A percentile compares a stretch with the other conserved stretches of the same genome.
Conservation (phyloP, 73 alveolate species). For the Breviolum minutum region DNA sequence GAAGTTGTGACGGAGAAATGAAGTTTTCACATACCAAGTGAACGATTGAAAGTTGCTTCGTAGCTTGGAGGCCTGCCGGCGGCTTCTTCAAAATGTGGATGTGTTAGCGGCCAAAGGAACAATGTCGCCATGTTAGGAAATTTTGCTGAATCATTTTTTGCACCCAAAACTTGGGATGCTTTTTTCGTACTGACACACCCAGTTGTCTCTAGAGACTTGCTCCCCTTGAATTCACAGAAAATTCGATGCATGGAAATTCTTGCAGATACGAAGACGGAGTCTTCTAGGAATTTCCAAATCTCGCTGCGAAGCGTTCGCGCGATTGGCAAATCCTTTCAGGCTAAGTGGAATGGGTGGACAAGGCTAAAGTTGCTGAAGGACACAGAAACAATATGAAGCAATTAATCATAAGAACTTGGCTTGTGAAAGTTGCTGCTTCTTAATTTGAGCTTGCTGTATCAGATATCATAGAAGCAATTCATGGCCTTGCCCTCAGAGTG, state of each 20-base stretch:
- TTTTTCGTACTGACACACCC: background rate
- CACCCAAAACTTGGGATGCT: conserved; percentile 32
- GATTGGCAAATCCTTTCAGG: background rate
- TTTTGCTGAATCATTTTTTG: background rate
- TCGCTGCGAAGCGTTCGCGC: conserved; percentile 82
- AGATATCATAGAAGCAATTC: no score
- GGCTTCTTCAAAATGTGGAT: conserved; percentile 40
- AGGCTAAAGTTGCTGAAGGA: no score
- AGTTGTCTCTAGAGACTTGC: no score
- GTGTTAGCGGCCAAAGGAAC: conserved; percentile 61
- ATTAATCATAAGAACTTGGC: no score
- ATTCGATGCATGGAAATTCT: conserved; percentile 7
- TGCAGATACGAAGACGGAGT: background rate
- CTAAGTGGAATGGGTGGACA: no score
- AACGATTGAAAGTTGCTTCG: background rate
- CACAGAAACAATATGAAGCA: no score
- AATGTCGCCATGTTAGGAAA: conserved; percentile 26
- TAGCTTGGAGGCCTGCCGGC: background rate
- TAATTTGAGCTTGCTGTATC: no score
- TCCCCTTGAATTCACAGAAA: background rate
- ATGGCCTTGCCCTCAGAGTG: no score
- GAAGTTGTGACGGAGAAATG: background rate
- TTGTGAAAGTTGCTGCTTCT: no score
- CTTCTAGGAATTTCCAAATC: background rate
- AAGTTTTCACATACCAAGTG: background rate